Evolutionary conservation across 2,329 filamentous ascomycete species (phyloP), one percentile per base, ranked within the genome.

Genomic region (Parafenestella ontariensis): DNA sequence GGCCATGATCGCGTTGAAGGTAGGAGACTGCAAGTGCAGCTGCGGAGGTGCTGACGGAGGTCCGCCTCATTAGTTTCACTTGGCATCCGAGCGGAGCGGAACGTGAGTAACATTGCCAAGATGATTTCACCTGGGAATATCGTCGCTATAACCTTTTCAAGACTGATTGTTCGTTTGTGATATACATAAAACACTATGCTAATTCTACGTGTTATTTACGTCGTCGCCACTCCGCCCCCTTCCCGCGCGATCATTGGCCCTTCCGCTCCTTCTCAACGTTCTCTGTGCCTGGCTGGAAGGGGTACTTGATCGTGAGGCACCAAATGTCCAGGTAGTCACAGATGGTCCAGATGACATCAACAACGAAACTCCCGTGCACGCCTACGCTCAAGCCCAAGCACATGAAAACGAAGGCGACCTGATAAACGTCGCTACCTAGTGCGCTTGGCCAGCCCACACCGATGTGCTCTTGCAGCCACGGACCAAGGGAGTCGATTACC

Each of bases 261-360:
- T 72, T 72, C 61, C 65, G 66, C 46, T 68, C 61, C 18, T 65
- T 64, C 48, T 68, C 62, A 21, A 54, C 42, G 3, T 67, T 62
- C 34, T 68, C 71, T 52, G 74, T 65, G 40, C 70, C 74, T 51
- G 81, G 79, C 31, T 80, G 72, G 56, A 82, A 82, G 0, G 86
- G 86, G 68, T 98, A 88, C 84, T 99, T 99, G 79, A 99, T 99
- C 1, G 91, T 96, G 74, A 99, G 81, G 74, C 95, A 99, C 92
- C 92, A 98, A 64, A 99, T 99, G 74, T 99, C 95, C 57, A 98
- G 83, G 75, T 96, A 96, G 75, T 99, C 95, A 78, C 95, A 99
- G 66, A 99, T 98, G 26, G 92, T 96, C 55, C 95, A 92, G 64
- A 99, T 97, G 52, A 98, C 93, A 74, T 98, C 95, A 28, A 96